phyloP scores from a whole-genome alignment of 306 rosid genomes.

The Trifolium subterraneum region DNA sequence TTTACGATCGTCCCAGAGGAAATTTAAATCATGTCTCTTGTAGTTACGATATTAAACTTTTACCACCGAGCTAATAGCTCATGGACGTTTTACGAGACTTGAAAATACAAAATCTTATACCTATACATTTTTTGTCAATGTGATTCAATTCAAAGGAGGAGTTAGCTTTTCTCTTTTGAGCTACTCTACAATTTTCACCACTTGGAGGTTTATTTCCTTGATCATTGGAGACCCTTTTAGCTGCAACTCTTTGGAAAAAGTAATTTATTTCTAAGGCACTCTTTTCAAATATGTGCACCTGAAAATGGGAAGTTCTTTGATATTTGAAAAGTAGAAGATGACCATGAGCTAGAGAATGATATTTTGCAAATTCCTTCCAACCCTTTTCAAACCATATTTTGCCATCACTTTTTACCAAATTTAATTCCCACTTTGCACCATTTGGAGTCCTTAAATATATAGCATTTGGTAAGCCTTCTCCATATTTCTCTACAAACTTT shows the following conservation, averaged over 20 bases:
- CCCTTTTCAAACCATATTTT: constrained; percentile 46
- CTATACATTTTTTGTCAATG: not conserved
- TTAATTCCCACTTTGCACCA: constrained; percentile 42
- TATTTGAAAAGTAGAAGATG: constrained; percentile 39
- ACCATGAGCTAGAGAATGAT: constrained; percentile 36
- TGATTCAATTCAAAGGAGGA: not conserved
- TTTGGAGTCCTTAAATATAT: constrained; percentile 38
- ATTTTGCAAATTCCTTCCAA: constrained; percentile 45
- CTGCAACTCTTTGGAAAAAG: not conserved
- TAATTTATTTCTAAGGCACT: constrained; percentile 25
- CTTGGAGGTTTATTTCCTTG: not conserved
- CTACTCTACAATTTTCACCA: not conserved
- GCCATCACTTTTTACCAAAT: constrained; percentile 36
- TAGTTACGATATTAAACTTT: too few relatives aligned
- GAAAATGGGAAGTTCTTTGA: not conserved
- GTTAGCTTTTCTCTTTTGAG: not conserved
- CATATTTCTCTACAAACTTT: constrained; percentile 30
- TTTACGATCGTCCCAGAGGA: too few relatives aligned
- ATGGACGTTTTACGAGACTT: too few relatives aligned
- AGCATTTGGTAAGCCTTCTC: constrained; percentile 18
- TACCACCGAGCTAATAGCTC: too few relatives aligned
- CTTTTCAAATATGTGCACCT: constrained; percentile 5
- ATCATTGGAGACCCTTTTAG: not conserved
- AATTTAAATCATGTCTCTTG: too few relatives aligned
- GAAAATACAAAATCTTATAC: not conserved